Base-by-base conservation (phyloP, 2,329 filamentous ascomycete genomes). In the Penicillium palitans region DNA sequence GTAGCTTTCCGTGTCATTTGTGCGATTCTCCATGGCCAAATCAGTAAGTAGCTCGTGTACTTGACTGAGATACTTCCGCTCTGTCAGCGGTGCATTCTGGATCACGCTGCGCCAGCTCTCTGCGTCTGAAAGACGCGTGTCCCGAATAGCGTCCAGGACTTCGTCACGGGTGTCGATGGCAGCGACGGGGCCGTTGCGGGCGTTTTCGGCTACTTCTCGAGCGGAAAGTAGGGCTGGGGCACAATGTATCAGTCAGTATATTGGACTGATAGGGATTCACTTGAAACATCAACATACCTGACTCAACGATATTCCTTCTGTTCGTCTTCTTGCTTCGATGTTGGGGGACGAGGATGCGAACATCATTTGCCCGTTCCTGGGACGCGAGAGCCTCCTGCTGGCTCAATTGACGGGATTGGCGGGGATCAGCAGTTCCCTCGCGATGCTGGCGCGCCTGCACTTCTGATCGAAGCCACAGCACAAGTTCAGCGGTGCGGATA, bases 301-400 rank as follows among this genome's bases (percentile, higher is more conserved):
- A 89, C 72, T 96, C 91, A 48, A 97, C 87, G 50, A 98, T 91
- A 29, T 88, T 88, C 70, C 87, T 87, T 53, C 93, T 87, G 76
- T 96, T 97, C 62, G 89, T 90, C 79, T 97, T 98, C 76, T 96
- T 97, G 74, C 88, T 91, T 67, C 88, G 87, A 50, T 91, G 93
- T 57, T 90, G 88, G 1, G 90, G 86, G 6, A 92, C 84, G 4
- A 97, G 82, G n/a, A 98, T 88, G 60, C 90, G 88, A 46, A 98
- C 92, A 56, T 93, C 89, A 65, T 89, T 87, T 58, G 86, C 83
- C 55, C 81, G 77, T 44, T 84, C 78, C 53, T 61, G 71, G 1
- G 72, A 66, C 3, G 69, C 44, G 27, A 64, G 66, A 2, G 68
- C 37, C 37, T 81, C 78, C 45, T 76, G 72, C 41, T 79, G 78